These are phyloP conservation scores for Lichtheimia ornata DNA, from an alignment of 371 early-diverging fungal species.

Conservation along the genomic window DNA sequence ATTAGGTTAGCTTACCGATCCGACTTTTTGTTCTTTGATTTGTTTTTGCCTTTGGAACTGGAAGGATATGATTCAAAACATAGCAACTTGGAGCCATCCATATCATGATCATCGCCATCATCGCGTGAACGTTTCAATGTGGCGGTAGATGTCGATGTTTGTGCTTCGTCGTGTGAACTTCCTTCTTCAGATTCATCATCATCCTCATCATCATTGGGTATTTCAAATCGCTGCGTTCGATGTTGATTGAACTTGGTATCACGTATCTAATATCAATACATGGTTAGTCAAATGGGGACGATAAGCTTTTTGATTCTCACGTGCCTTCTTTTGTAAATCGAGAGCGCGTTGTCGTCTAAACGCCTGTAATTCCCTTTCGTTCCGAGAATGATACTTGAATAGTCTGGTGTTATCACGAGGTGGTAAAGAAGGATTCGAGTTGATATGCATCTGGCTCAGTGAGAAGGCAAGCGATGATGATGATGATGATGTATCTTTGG, in stretches of 20 bases:
- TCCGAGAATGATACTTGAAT: neutral
- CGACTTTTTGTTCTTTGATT: neutral
- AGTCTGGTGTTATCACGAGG: neutral
- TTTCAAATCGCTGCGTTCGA: neutral
- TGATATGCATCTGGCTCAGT: no score
- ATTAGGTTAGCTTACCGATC: neutral
- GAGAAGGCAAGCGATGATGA: no score
- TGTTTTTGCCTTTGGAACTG: neutral
- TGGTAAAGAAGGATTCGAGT: no score
- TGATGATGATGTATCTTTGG: no score
- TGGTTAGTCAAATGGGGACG: neutral
- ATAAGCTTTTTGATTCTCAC: neutral
- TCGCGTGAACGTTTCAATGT: neutral
- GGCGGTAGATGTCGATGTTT: neutral
- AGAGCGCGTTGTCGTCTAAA: neutral
- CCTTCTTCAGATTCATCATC: neutral
- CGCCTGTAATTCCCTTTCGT: neutral
- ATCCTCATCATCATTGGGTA: no score
- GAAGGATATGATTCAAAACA: neutral
- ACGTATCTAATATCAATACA: neutral
- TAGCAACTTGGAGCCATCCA: neutral
- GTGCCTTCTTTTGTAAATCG: neutral
- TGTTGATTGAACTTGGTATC: neutral
- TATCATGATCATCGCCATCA: neutral
- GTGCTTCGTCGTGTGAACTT: neutral